Conservation (phyloP, 768 basidiomycete species). For the Solioccasus polychromus region DNA sequence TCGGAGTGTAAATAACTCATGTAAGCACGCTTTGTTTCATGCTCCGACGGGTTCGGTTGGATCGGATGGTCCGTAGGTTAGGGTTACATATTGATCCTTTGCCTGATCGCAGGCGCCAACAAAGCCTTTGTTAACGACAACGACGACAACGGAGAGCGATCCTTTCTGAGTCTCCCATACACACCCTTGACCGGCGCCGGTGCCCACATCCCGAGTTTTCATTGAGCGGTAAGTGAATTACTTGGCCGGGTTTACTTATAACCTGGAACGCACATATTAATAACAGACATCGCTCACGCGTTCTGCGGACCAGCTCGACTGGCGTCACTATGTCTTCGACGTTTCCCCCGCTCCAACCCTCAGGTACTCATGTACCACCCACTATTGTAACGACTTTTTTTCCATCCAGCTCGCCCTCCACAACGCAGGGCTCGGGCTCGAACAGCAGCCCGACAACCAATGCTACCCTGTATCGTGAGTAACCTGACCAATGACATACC, state of each 20-base stretch:
- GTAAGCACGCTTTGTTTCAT: not conserved
- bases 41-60: slow-evolving; percentile 3
- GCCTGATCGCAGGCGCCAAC: not conserved
- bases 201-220: not conserved
- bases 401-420: not conserved
- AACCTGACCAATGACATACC: not conserved
- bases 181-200: not conserved
- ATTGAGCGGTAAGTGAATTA: not conserved
- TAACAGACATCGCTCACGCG: slow-evolving; percentile 8
- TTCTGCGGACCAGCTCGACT: not conserved
- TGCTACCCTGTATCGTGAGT: slow-evolving; percentile 31
- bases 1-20: not conserved
- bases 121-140: not conserved
- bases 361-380: not conserved
- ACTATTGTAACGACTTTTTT: not conserved
- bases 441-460: slow-evolving; percentile 15
- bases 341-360: not conserved
- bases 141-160: not conserved
- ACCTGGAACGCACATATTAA: slow-evolving; percentile 14
- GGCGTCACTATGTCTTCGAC: slow-evolving; percentile 12
- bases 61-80: not conserved
- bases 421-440: not conserved
- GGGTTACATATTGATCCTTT: no score
- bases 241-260: not conserved
- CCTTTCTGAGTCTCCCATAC: not conserved